Evolutionary conservation across 192 early-diverging fungal genomes (phyloP).

Genomic region (Gaertneriomyces semiglobifer): DNA sequence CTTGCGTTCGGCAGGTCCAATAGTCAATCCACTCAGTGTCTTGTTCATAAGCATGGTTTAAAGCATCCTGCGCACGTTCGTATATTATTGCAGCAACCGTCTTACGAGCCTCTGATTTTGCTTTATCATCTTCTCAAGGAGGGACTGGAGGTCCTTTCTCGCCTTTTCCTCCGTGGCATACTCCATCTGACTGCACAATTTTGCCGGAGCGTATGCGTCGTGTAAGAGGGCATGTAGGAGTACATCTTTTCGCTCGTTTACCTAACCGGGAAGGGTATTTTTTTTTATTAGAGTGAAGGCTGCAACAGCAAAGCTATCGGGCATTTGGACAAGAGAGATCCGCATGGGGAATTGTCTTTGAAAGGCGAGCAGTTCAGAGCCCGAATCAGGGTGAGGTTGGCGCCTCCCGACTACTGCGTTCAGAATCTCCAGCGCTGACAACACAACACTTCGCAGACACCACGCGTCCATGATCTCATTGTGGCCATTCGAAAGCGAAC

Average conservation of each 20-base stretch:
- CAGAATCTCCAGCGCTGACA: background rate
- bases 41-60: background rate
- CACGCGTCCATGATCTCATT: background rate
- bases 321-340: too few relatives aligned
- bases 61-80: background rate
- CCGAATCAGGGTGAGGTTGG: constrained; percentile 4
- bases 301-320: too few relatives aligned
- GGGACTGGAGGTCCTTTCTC: background rate
- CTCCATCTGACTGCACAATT: background rate
- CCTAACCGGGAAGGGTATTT: background rate
- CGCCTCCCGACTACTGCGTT: constrained; percentile 2
- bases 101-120: background rate
- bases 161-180: background rate
- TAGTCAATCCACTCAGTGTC: background rate
- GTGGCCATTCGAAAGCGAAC: too few relatives aligned
- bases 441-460: constrained; percentile 6
- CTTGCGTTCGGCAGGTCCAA: background rate
- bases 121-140: background rate
- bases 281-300: background rate
- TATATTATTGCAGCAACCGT: background rate
- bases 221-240: background rate
- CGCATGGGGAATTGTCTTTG: background rate
- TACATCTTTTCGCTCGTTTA: background rate
- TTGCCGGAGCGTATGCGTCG: constrained; percentile 8
- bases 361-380: constrained; percentile 6